Conservation (phyloP, 495 filamentous ascomycete species). For the Talaromyces wortmannii region DNA sequence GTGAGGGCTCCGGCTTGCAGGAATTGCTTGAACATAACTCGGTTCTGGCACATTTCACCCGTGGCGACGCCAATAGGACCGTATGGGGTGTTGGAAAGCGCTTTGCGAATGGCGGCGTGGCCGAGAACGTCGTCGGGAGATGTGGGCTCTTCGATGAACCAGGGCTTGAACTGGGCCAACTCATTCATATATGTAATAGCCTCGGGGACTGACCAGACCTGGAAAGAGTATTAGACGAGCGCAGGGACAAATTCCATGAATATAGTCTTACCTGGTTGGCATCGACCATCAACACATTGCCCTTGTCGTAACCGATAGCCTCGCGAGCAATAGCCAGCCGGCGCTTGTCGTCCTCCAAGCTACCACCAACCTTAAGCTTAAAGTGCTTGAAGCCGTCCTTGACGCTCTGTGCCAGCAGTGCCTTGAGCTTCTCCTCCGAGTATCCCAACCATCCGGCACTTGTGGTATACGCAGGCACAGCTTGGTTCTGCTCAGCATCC, state of each 20-base stretch:
- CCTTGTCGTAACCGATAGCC: conserved; percentile 78
- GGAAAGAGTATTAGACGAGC: not conserved
- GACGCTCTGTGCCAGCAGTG: conserved; percentile 63
- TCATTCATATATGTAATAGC: conserved; percentile 83
- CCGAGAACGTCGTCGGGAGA: conserved; percentile 88
- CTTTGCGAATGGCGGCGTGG: conserved; percentile 76
- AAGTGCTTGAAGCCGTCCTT: conserved; percentile 76
- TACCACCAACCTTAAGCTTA: conserved; percentile 83
- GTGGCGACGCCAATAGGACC: conserved; percentile 78
- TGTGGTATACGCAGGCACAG: conserved; percentile 88
- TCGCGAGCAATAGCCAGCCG: conserved; percentile 69
- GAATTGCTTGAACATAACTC: conserved; percentile 91
- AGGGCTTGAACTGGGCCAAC: conserved; percentile 79
- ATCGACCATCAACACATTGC: conserved; percentile 90
- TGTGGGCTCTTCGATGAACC: conserved; percentile 98
- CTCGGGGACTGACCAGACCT: conserved; percentile 86
- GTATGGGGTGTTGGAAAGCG: conserved; percentile 55
- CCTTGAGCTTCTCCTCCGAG: conserved; percentile 74
- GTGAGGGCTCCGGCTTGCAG: conserved; percentile 73
- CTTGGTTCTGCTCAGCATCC: conserved; percentile 62
- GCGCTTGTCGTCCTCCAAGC: conserved; percentile 60
- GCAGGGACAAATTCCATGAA: not conserved
- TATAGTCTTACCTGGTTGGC: conserved; percentile 65
- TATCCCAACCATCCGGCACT: conserved; percentile 95
- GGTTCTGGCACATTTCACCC: conserved; percentile 95